Evolutionary conservation across 164 flowering plant species (phyloP), one percentile per base, ranked within the genome.

Genomic region (Piper betle): DNA sequence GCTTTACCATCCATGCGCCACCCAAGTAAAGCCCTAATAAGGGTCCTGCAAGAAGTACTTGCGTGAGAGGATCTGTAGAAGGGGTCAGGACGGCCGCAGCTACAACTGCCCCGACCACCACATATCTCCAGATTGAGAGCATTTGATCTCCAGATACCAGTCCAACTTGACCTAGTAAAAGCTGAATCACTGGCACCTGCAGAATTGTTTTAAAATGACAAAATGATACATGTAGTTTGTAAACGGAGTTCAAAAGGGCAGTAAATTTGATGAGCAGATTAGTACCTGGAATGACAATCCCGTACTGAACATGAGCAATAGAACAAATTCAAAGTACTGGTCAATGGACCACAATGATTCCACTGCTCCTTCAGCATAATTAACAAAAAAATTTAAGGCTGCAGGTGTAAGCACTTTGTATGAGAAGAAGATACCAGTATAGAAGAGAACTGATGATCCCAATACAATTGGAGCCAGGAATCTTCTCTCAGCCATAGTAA

Each of bases 341-440:
- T 90, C 96, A 66, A 90, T 93, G 39, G 99, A 93, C 99, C 99
- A 93, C 59, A 93, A 63, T 16, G 99, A 93, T 70, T 93, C 99
- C 56, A 90, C 99, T 37, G 68, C 97, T 38, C 99, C 99, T 83
- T 93, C 96, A 2, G 99, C 99, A 64, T 90, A 93, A 69, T 4
- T 85, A 53, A 93, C 89, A 64, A 93, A 93, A 79, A 93, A 93
- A 60, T 78, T 93, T 77, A 93, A 75, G 59, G 99, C 97, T 61
- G 99, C 99, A 8, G 99, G 99, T 56, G 97, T 82, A 69, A 93
- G 85, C 67, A 90, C 84, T 62, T 70, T 43, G 71, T 90, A 88
- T 38, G 97, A 93, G 83, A 90, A 93, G 69, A 61, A 54, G 39
- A 93, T 77, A 20, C 99, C 99, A 52, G 94, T 75, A 68, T 93